Conservation (phyloP, 2,329 filamentous ascomycete genomes). For the Arthrobotrys musiformis region DNA sequence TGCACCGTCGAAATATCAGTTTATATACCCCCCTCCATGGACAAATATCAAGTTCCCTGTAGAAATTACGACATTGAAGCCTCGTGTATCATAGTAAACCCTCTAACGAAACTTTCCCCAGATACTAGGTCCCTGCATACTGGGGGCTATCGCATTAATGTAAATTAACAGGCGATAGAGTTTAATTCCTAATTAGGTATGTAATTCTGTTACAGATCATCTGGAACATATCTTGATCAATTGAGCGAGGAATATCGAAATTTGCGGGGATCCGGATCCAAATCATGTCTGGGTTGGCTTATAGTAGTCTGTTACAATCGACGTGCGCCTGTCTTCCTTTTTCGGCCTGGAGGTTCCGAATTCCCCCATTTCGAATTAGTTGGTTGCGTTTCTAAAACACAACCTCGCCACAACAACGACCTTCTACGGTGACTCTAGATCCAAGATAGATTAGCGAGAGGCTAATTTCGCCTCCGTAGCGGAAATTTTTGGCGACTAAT, state of each 20-base stretch:
- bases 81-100: too few relatives aligned
- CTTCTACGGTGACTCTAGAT: background rate
- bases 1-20: background rate
- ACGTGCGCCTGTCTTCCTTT: background rate
- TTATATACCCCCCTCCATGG: background rate
- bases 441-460: slow-evolving; percentile 13
- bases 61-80: background rate
- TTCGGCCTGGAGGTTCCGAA: background rate
- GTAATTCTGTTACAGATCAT: background rate
- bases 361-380: background rate
- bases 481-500: background rate
- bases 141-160: background rate
- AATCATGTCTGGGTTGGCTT: background rate
- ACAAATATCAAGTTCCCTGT: background rate
- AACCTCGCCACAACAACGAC: background rate
- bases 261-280: background rate
- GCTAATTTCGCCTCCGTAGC: background rate
- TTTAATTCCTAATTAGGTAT: background rate
- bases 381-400: background rate
- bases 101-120: background rate
- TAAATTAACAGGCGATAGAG: background rate
- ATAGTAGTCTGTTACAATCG: background rate
- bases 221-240: background rate
- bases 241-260: too few relatives aligned
- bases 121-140: background rate